Evolutionary conservation across 805 yeast species (phyloP), one percentile per base, ranked within the genome.

Genomic region (baker's yeast (Saccharomyces cerevisiae)): DNA sequence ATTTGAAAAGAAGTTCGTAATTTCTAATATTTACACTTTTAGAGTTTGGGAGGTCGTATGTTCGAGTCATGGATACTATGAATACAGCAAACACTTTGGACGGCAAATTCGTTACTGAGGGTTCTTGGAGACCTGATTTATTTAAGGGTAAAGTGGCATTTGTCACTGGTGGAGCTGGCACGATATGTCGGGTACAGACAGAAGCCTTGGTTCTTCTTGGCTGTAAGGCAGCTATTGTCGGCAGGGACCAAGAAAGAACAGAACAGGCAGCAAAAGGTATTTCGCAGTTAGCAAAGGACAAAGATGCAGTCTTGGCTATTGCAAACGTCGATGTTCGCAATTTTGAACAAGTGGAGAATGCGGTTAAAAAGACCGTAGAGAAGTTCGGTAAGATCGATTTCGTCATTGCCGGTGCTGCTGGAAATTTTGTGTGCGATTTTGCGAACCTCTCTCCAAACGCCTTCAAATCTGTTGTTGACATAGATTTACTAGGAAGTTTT

Each of bases 381-480:
- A 75, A 78, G 63, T 79, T 89, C 60, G 97, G 97, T 6, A 74
- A 79, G 57, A 85, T 91, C 55, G 97, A 91, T 71, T 87, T 70
- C 68, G 95, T 91, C 32, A 87, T 91, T 68, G 91, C 94, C 47
- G 97, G 97, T 10, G 97, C 98, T 2, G 97, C 97, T 2, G 97
- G 98, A 8, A 92, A 92, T 74, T 91, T 92, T 67, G 69, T 92
- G 52, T 73, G 89, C 32, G 94, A 89, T 68, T 82, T 90, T 71
- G 83, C 84, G 64, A 84, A 83, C 62, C 73, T 91, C 59, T 84
- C 92, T 1, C 66, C 92, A 22, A 89, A 90, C 66, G 97, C 96
- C 5, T 91, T 91, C 77, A 87, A 87, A 70, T 77, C 95, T 0
- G 97, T 91, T 27, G 76, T 91, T 24, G 85, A 84, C 43, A 92